Percentiles rank a stretch among this genome's conserved stretches.
Evolutionary conservation across 108 stramenopile species (phyloP).

Genomic region (Conticribra weissflogii): DNA sequence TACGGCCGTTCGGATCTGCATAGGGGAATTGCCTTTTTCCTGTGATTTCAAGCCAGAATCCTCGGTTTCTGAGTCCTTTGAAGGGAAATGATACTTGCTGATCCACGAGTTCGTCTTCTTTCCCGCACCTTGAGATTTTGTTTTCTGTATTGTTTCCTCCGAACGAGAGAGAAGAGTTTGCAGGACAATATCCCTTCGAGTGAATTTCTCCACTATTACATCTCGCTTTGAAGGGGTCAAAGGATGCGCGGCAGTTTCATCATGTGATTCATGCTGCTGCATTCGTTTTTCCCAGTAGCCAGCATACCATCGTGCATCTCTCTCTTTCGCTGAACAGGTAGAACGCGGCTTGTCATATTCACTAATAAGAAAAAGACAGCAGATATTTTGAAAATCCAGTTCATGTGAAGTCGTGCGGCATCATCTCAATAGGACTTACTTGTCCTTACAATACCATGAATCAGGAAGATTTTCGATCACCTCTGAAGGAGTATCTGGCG

Average conservation of each 20-base stretch:
- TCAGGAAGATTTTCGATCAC: constrained; percentile 28
- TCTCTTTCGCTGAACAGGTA: background rate
- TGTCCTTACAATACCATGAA: constrained; percentile 43
- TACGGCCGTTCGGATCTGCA: background rate
- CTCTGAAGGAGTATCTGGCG: constrained; percentile 24
- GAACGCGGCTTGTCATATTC: background rate
- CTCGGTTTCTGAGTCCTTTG: constrained; percentile 6
- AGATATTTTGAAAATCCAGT: background rate
- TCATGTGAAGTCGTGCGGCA: background rate
- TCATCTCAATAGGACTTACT: constrained; percentile 17
- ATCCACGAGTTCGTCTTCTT: constrained; percentile 13
- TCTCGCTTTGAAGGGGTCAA: background rate
- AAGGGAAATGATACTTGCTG: constrained; percentile 25
- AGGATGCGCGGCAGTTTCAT: background rate
- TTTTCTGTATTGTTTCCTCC: constrained; percentile 1
- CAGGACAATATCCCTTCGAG: constrained; percentile 14
- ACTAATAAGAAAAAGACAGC: background rate
- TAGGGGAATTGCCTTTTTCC: background rate
- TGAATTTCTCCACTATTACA: background rate
- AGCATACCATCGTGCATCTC: background rate
- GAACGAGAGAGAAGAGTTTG: constrained; percentile 12
- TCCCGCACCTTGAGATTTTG: constrained; percentile 4
- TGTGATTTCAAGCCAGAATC: background rate
- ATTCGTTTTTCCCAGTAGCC: background rate
- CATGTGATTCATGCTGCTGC: background rate